A percentile compares a stretch with the other conserved stretches of the same genome.
These are phyloP conservation scores for Vitis hybrid DNA, from an alignment of 177 flowering plant species.

Conservation along the genomic window DNA sequence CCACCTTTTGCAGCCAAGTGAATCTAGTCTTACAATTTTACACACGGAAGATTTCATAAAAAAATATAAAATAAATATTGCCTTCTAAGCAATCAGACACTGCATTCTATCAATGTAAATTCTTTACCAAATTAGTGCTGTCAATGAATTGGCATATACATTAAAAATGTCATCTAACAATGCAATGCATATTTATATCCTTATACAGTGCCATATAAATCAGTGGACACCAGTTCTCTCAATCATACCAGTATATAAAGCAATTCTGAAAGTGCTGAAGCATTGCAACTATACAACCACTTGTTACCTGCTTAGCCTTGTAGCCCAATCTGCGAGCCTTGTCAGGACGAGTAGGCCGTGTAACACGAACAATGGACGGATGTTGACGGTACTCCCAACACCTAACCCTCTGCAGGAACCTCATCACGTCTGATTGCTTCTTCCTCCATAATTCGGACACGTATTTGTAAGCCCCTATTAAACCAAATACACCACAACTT, in stretches of 20 bases:
- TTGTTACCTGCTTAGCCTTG: conserved; percentile 54
- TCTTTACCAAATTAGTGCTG: too few relatives aligned
- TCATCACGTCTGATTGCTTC: conserved; percentile 50
- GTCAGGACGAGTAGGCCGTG: conserved; percentile 50
- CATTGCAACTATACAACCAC: not conserved
- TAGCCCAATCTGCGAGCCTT: conserved; percentile 56
- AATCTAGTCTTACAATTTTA: too few relatives aligned
- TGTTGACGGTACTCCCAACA: conserved; percentile 50
- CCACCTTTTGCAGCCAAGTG: too few relatives aligned
- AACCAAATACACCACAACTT: too few relatives aligned
- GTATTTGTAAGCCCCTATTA: conserved; percentile 47
- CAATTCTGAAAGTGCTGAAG: not conserved
- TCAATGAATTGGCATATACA: too few relatives aligned
- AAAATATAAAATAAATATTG: too few relatives aligned
- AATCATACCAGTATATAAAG: not conserved
- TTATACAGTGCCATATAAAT: too few relatives aligned
- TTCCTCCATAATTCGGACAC: conserved; percentile 59
- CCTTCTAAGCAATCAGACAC: too few relatives aligned
- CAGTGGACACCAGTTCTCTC: not conserved
- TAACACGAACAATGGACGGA: conserved; percentile 46
- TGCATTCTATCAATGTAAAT: too few relatives aligned
- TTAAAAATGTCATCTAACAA: too few relatives aligned
- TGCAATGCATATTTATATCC: too few relatives aligned
- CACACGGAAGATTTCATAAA: too few relatives aligned
- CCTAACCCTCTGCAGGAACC: conserved; percentile 44